These are phyloP conservation scores for Tylopilus intermedius DNA, from an alignment of 768 basidiomycete genomes.

Conservation along the genomic window DNA sequence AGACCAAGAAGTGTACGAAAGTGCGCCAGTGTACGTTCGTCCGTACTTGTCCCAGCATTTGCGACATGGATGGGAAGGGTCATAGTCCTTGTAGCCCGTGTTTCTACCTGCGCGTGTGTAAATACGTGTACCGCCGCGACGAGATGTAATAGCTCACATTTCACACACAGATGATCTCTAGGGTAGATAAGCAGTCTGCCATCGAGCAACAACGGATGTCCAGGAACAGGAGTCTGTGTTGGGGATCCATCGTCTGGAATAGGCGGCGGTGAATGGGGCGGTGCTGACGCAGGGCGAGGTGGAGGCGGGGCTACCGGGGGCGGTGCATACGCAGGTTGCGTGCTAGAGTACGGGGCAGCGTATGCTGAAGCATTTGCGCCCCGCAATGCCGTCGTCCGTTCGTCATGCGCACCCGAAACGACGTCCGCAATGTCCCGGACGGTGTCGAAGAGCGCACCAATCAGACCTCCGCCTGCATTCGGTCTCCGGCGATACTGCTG, in stretches of 20 bases:
- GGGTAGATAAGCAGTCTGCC: constrained; percentile 71
- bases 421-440: constrained; percentile 26
- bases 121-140: neutral
- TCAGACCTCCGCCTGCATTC: constrained; percentile 21
- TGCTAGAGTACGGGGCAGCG: constrained; percentile 12
- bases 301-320: constrained; percentile 9
- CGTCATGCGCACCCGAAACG: constrained; percentile 24
- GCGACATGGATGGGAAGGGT: constrained; percentile 63
- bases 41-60: constrained; percentile 73
- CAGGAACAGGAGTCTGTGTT: constrained; percentile 56
- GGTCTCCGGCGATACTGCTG: constrained; percentile 16
- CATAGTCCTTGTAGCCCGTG: constrained; percentile 65
- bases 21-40: constrained; percentile 54
- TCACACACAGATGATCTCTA: constrained; percentile 52
- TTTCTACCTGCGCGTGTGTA: constrained; percentile 52
- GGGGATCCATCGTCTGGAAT: constrained; percentile 53
- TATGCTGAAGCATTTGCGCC: constrained; percentile 19
- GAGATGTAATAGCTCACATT: constrained; percentile 45
- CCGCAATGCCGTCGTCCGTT: constrained; percentile 13
- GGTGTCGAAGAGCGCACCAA: constrained; percentile 25
- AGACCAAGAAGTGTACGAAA: constrained; percentile 48
- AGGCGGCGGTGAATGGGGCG: constrained; percentile 9
- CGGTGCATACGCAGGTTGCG: constrained; percentile 5
- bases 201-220: constrained; percentile 60
- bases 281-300: constrained; percentile 12